phyloP scores from a whole-genome alignment of 2,329 filamentous ascomycete species.

The Diaporthe capsici region DNA sequence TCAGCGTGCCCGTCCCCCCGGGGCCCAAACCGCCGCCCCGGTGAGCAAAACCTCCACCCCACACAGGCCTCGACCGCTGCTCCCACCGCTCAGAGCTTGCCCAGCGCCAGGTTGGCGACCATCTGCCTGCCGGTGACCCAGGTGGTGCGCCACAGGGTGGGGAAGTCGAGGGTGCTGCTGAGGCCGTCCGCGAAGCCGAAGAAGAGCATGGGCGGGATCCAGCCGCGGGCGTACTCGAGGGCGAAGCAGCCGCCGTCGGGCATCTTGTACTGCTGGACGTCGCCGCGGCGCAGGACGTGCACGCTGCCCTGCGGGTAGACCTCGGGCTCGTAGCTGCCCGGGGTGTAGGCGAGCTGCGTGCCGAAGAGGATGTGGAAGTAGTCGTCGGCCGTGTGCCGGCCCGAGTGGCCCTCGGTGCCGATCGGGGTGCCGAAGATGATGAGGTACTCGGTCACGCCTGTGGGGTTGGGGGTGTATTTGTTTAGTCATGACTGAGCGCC shows the following conservation, averaged over 20 bases:
- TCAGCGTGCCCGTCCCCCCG: neutral
- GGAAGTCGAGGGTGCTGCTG: conserved; percentile 84
- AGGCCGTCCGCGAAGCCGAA: conserved; percentile 90
- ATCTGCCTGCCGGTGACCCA: conserved; percentile 83
- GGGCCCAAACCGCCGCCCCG: neutral
- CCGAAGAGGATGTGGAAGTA: conserved; percentile 93
- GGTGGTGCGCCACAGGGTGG: conserved; percentile 86
- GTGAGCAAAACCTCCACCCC: neutral
- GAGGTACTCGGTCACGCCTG: conserved; percentile 88
- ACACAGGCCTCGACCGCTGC: neutral
- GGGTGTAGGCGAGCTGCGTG: conserved; percentile 81
- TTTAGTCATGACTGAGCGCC: no score
- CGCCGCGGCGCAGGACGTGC: conserved; percentile 79
- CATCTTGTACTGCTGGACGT: conserved; percentile 88
- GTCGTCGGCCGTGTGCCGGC: conserved; percentile 92
- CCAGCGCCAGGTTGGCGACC: conserved; percentile 77
- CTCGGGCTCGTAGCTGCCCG: conserved; percentile 76
- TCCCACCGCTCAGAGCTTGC: conserved; percentile 72
- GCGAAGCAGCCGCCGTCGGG: conserved; percentile 79
- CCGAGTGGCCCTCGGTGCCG: conserved; percentile 89
- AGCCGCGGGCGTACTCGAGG: conserved; percentile 86
- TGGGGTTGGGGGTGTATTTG: no score
- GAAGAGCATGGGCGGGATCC: conserved; percentile 93
- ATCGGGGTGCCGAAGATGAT: conserved; percentile 89
- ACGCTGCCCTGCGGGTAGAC: conserved; percentile 78